Base-by-base conservation (phyloP, 2,329 filamentous ascomycete species). In the Pseudogymnoascus sp. region DNA sequence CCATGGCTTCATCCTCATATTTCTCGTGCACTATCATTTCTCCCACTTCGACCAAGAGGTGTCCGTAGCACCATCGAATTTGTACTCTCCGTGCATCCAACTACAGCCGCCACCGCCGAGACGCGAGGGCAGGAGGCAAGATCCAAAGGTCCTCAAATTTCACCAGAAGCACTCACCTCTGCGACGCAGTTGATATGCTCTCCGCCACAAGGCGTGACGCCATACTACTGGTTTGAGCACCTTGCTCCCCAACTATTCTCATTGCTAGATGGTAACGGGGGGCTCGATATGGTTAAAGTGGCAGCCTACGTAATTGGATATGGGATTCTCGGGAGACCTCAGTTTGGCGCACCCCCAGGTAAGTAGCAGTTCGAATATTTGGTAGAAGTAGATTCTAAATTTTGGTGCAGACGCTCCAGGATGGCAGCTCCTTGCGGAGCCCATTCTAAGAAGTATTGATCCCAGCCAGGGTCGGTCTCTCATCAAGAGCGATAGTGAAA, bases 21-120 rank as follows among this genome's bases (percentile, higher is more conserved):
- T 1, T 77, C 86, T 67, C 78, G 78, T 63, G 77, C 82, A 11
- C 77, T 91, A 50, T 84, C 86, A 1, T 71, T 78, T 11, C 70
- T 90, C 8, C 87, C 88, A 1, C 76, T 89, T 25, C 79, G 87
- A 3, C 75, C 77, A 2, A 80, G 84, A 65, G 88, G 88, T 16
- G 85, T 91, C 12, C 81, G 87, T 35, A 81, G 84, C 25, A 87
- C 85, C 0, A 78, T 90, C 65, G 87, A 90, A 70, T 90, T 90
- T 69, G 79, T 91, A 37, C 87, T 89, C 63, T 81, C 86, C 1
- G 84, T 89, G 5, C 87, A 89, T 65, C 83, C 87, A 0, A 73
- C 69, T 35, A 71, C 65, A 53, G 62, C 65, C 8, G 18, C 28
- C 21, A 37, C 31, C 65, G 33, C 33, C 4, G 18, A 60, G 59